phyloP scores from a whole-genome alignment of 768 basidiomycete species.

The Leccinum disarticulatum region DNA sequence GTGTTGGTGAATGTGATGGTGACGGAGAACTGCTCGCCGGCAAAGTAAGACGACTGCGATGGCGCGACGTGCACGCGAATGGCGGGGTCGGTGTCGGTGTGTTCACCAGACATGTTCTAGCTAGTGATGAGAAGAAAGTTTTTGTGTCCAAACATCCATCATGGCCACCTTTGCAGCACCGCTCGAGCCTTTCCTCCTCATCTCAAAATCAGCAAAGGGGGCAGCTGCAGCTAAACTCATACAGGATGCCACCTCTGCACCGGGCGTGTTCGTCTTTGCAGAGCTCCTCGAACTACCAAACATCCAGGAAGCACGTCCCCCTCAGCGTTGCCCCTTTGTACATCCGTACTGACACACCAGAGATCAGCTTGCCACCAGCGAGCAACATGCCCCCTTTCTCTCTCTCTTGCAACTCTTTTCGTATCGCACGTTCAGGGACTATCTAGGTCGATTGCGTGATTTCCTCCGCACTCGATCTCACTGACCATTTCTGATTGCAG shows the following conservation, averaged over 20 bases:
- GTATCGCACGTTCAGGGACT: constrained; percentile 84
- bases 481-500: constrained; percentile 39
- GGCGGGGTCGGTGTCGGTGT: constrained; percentile 39
- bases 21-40: constrained; percentile 84
- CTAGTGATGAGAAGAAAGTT: neutral
- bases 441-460: constrained; percentile 56
- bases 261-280: constrained; percentile 89
- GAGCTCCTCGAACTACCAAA: constrained; percentile 83
- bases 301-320: constrained; percentile 71
- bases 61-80: constrained; percentile 76
- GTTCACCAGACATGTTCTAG: constrained; percentile 20
- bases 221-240: constrained; percentile 90
- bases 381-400: constrained; percentile 61
- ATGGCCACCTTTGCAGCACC: constrained; percentile 59
- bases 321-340: neutral
- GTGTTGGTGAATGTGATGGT: constrained; percentile 88
- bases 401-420: constrained; percentile 83
- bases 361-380: constrained; percentile 63
- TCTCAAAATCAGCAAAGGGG: constrained; percentile 90
- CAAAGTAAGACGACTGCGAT: constrained; percentile 87
- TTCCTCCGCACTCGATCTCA: neutral
- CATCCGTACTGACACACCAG: constrained; percentile 3
- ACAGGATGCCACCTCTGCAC: constrained; percentile 82
- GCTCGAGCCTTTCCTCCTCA: constrained; percentile 87
- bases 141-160: constrained; percentile 20